Evolutionary conservation across 2,329 filamentous ascomycete genomes (phyloP), one percentile per base, ranked within the genome.

Genomic region (Neodidymelliopsis sp.): DNA sequence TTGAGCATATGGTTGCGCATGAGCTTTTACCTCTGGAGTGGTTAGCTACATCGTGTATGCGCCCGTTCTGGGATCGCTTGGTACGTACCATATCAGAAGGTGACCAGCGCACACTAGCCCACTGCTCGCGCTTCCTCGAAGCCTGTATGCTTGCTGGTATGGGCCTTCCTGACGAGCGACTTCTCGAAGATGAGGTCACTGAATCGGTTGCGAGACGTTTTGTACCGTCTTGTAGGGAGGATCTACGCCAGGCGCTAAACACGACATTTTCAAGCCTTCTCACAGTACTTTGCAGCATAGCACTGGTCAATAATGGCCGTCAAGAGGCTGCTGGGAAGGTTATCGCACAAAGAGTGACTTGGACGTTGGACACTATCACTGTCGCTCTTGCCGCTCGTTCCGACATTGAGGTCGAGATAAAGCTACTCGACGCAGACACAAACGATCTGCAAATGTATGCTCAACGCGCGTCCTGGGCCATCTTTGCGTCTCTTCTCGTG

Each of bases 21-120:
- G 65, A 70, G 25, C 59, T 69, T 10, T 41, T 74, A 8, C 71
- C 70, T 3, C 39, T 74, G 8, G 71, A 73, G 41, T 75, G 73
- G 73, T 52, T 74, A 12, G 71, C 72, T 2, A 73, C 72, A 2
- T 57, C 63, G 24, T 56, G 53, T 12, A 70, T 74, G 66, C 68
- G 62, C 11, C 60, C 63, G 4, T 31, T 74, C 4, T 75, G 69
- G 67, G 69, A 64, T 23, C 63, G 62, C 27, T 41, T 74, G 3
- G 62, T 74, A 9, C 64, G 63, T 27, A 60, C 61, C 6, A 47
- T 73, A n/a, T 64, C 66, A 1, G 60, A 69, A n/a, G 54, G 59
- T 3, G 58, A 72, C 19, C 39, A 53, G 28, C 63, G 62, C 11
- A 63, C 61, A 2, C 43, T 64, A 18, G 53, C 46, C 19, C 62